A percentile compares a stretch with the other conserved stretches of the same genome.
phyloP scores from a whole-genome alignment of 495 filamentous ascomycete genomes.

The Penicillium manginii region DNA sequence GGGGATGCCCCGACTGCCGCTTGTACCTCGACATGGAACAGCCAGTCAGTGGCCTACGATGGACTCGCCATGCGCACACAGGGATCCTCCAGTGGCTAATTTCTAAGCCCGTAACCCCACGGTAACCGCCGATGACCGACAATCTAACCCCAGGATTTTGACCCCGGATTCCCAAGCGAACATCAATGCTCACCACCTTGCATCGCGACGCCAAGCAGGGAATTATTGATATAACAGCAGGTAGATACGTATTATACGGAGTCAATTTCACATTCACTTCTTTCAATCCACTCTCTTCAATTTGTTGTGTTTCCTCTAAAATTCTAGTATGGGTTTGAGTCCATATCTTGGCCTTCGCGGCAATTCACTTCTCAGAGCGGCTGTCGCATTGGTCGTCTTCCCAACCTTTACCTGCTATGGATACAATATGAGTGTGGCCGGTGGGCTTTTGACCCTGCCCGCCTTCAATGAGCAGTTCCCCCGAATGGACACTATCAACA shows the following conservation, averaged over 20 bases:
- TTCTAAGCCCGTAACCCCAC: slow-evolving; percentile 2
- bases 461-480: slow-evolving; percentile 53
- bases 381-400: slow-evolving; percentile 42
- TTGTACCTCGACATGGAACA: not conserved
- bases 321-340: slow-evolving; percentile 24
- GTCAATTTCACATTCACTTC: slow-evolving; percentile 6
- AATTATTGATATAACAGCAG: slow-evolving; percentile 8
- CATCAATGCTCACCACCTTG: slow-evolving; percentile 1
- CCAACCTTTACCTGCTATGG: slow-evolving; percentile 57
- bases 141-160: slow-evolving; percentile 1
- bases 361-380: slow-evolving; percentile 36
- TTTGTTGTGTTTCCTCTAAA: slow-evolving; percentile 9
- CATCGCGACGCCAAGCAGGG: not conserved
- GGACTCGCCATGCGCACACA: not conserved
- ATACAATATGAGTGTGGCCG: slow-evolving; percentile 54
- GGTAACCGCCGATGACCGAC: slow-evolving; percentile 20
- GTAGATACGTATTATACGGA: not conserved
- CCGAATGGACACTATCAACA: slow-evolving; percentile 54
- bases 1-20: slow-evolving; percentile 3
- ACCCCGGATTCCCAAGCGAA: slow-evolving; percentile 9
- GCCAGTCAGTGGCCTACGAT: not conserved
- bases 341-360: slow-evolving; percentile 43
- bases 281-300: slow-evolving; percentile 8
- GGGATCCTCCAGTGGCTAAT: not conserved
- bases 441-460: slow-evolving; percentile 43